Conservation (phyloP, 2,329 filamentous ascomycete species). For the Colletotrichum gigasporum region DNA sequence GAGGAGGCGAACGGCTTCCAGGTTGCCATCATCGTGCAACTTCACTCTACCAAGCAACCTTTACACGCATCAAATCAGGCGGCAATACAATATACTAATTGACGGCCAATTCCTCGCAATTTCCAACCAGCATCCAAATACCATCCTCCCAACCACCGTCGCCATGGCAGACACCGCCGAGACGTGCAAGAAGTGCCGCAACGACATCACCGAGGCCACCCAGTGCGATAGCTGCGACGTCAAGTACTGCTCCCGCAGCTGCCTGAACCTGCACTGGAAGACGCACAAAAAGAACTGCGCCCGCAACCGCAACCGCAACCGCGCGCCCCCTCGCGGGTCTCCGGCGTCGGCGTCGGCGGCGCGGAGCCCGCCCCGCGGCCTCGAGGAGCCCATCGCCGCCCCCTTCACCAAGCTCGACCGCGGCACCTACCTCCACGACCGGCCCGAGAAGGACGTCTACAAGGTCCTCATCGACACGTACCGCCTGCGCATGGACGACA, state of each 20-base stretch:
- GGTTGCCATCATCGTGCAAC: too few species aligned
- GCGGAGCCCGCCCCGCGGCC: constrained; percentile 39
- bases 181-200: too few species aligned
- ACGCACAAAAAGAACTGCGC: constrained; percentile 55
- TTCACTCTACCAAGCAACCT: too few species aligned
- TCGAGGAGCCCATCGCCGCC: constrained; percentile 40
- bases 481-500: constrained; percentile 52
- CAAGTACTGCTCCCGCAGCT: constrained; percentile 60
- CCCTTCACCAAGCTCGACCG: constrained; percentile 51
- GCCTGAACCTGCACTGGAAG: constrained; percentile 62
- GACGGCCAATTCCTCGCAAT: too few species aligned
- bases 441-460: constrained; percentile 54
- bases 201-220: not conserved
- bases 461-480: constrained; percentile 57
- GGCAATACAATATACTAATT: too few species aligned
- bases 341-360: too few species aligned
- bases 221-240: not conserved
- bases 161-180: too few species aligned
- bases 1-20: too few species aligned
- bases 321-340: too few species aligned
- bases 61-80: too few species aligned
- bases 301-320: constrained; percentile 1
- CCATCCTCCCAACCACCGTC: too few species aligned
- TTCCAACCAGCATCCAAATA: too few species aligned
- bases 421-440: constrained; percentile 53